phyloP scores from a whole-genome alignment of 2,329 filamentous ascomycete genomes.

The Penicillium frequentans region DNA sequence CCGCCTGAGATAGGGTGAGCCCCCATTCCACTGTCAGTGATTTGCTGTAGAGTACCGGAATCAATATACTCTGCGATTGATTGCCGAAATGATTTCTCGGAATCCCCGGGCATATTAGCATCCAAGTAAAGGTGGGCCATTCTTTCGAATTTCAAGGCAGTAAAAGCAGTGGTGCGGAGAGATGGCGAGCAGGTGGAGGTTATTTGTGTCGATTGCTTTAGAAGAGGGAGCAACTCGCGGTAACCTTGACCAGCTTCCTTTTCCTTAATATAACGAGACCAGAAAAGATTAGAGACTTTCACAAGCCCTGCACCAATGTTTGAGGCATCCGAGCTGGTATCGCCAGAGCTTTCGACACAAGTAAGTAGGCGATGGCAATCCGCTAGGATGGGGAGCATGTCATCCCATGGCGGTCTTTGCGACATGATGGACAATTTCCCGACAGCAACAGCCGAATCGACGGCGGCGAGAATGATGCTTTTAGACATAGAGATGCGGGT shows the following conservation, averaged over 20 bases:
- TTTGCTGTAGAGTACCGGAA: slow-evolving; percentile 35
- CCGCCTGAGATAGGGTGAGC: slow-evolving; percentile 28
- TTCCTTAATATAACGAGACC: slow-evolving; percentile 47
- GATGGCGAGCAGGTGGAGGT: slow-evolving; percentile 34
- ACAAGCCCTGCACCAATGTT: slow-evolving; percentile 32
- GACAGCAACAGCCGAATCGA: slow-evolving; percentile 42
- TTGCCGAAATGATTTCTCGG: slow-evolving; percentile 38
- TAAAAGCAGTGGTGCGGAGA: slow-evolving; percentile 40
- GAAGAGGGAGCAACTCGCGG: slow-evolving; percentile 36
- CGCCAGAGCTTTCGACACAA: slow-evolving; percentile 23
- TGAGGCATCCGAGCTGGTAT: slow-evolving; percentile 10
- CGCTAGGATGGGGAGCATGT: slow-evolving; percentile 34
- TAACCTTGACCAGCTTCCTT: slow-evolving; percentile 36
- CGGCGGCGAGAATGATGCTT: slow-evolving; percentile 40
- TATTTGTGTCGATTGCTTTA: slow-evolving; percentile 43
- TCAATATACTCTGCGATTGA: slow-evolving; percentile 44
- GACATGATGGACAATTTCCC: slow-evolving; percentile 41
- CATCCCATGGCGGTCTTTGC: slow-evolving; percentile 39
- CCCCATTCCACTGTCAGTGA: slow-evolving; percentile 25
- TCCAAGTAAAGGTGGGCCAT: slow-evolving; percentile 44
- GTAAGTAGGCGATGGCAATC: slow-evolving; percentile 40
- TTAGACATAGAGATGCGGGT: slow-evolving; percentile 32
- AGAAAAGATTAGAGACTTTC: slow-evolving; percentile 48
- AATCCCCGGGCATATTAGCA: slow-evolving; percentile 33
- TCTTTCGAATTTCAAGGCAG: slow-evolving; percentile 46